A percentile compares a stretch with the other conserved stretches of the same genome.
Evolutionary conservation across 768 basidiomycete genomes (phyloP).

Genomic region (Psilocybe cubensis): DNA sequence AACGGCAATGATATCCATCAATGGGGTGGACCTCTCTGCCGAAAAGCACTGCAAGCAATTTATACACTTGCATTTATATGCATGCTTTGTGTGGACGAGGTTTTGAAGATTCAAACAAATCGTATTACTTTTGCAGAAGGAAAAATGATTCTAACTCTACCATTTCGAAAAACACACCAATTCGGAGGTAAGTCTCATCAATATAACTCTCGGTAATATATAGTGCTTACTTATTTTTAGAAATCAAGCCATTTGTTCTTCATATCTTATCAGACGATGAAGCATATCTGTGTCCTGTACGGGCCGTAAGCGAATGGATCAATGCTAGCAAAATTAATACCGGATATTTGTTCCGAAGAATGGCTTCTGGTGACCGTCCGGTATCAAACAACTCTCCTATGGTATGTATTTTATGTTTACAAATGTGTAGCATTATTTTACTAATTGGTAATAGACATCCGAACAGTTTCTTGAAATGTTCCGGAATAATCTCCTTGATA

Average conservation of each 20-base stretch:
- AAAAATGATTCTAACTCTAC: background rate
- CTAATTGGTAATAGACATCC: slow-evolving; percentile 26
- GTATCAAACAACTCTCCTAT: slow-evolving; percentile 11
- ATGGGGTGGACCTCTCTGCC: slow-evolving; percentile 33
- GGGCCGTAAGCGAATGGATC: slow-evolving; percentile 36
- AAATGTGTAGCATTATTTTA: background rate
- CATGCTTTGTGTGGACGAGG: background rate
- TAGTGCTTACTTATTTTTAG: background rate
- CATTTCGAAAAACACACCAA: slow-evolving; percentile 4
- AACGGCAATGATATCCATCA: slow-evolving; percentile 14
- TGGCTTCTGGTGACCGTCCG: slow-evolving; percentile 31
- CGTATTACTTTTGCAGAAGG: background rate
- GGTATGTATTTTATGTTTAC: slow-evolving; percentile 4
- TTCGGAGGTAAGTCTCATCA: slow-evolving; percentile 1
- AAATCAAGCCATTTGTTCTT: slow-evolving; percentile 18
- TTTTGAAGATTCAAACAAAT: background rate
- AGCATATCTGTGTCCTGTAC: slow-evolving; percentile 36
- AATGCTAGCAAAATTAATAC: slow-evolving; percentile 14
- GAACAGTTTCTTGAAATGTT: slow-evolving; percentile 42
- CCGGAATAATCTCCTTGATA: slow-evolving; percentile 42
- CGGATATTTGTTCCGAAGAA: slow-evolving; percentile 37
- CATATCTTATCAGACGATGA: slow-evolving; percentile 23
- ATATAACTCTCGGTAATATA: background rate
- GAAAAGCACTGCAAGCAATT: slow-evolving; percentile 30
- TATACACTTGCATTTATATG: slow-evolving; percentile 31